Base-by-base conservation (phyloP, 2,329 filamentous ascomycete species). In the Podosphaera aphanis region DNA sequence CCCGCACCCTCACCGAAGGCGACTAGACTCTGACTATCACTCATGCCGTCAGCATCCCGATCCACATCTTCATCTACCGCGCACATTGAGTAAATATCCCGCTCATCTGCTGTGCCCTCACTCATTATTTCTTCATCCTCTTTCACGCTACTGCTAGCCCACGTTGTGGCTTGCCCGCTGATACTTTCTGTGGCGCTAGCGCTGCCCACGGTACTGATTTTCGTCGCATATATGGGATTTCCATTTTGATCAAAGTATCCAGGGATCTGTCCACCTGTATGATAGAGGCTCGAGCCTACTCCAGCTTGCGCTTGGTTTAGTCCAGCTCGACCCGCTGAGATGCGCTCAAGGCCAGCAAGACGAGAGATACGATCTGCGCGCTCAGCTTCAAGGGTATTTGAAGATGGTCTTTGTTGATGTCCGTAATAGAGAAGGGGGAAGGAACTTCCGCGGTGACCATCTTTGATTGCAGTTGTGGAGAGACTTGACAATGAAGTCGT, bases 291-390 rank as follows among this genome's bases (percentile, higher is more conserved):
- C 11, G 11, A 29, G 25, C 25, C 11, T 6, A 29, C 11, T 16
- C 40, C 40, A 18, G 11, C 23, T n/a, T 42, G 40, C 13, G 40
- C 5, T 5, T 15, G 21, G 16, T 29, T 42, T 31, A 18, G 11
- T 29, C 49, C 41, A 5, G 63, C 56, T 50, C 82, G 77, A 38
- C 79, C 70, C n/a, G 83, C 82, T 15, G 81, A 78, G 47, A 94
- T 78, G 47, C 83, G 77, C 61, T 93, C 85, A 33, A 94, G 73
- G n/a, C 88, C 88, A 11, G 86, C 83, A 19, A 94, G 76, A 44
- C 88, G 85, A 38, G 85, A 93, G 62, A 95, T 94, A 57, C 88
- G 85, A 63, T 94, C 86, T 51, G 84, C 85, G 54, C 86, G 83
- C 62, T 93, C 86, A 51, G 85, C 85, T 56, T 93, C 86, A 49